Evolutionary conservation across 2,329 filamentous ascomycete species (phyloP).

Genomic region (Acarospora socialis): DNA sequence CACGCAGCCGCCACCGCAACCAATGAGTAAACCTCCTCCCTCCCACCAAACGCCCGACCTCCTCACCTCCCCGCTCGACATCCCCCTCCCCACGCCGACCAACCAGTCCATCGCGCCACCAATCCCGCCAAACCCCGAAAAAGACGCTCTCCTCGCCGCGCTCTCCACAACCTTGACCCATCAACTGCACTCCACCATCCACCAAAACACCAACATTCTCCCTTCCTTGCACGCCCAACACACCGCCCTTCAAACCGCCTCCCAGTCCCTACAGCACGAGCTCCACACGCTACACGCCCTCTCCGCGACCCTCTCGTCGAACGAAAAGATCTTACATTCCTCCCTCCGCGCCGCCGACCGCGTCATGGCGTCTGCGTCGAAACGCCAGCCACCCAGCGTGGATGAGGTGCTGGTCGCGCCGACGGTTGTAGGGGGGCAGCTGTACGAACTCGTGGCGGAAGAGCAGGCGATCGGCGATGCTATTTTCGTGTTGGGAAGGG

Average conservation of each 20-base stretch:
- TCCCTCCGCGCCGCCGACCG: constrained; percentile 65
- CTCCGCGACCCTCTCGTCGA: constrained; percentile 55
- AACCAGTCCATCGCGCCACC: constrained; percentile 55
- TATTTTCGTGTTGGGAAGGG: constrained; percentile 49
- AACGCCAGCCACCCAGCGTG: constrained; percentile 51
- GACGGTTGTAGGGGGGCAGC: constrained; percentile 80
- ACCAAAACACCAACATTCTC: constrained; percentile 61
- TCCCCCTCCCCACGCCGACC: constrained; percentile 32
- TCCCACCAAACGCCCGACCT: constrained; percentile 37
- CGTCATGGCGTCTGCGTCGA: constrained; percentile 58
- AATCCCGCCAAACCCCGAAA: constrained; percentile 89
- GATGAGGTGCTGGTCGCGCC: constrained; percentile 90
- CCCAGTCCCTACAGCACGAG: constrained; percentile 59
- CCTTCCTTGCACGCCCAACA: constrained; percentile 67
- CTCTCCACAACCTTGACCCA: constrained; percentile 56
- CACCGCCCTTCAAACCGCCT: constrained; percentile 56
- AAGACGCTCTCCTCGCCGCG: constrained; percentile 69
- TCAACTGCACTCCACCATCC: constrained; percentile 53
- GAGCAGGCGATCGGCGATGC: constrained; percentile 77
- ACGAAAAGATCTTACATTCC: constrained; percentile 64
- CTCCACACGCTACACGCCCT: constrained; percentile 56
- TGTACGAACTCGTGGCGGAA: constrained; percentile 80
- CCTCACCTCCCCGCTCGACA: constrained; percentile 48
- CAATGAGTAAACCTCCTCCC: constrained; percentile 17
- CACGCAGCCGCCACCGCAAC: constrained; percentile 16